Conservation (phyloP, 768 basidiomycete genomes). For the Holtermanniella nyarrowii region DNA sequence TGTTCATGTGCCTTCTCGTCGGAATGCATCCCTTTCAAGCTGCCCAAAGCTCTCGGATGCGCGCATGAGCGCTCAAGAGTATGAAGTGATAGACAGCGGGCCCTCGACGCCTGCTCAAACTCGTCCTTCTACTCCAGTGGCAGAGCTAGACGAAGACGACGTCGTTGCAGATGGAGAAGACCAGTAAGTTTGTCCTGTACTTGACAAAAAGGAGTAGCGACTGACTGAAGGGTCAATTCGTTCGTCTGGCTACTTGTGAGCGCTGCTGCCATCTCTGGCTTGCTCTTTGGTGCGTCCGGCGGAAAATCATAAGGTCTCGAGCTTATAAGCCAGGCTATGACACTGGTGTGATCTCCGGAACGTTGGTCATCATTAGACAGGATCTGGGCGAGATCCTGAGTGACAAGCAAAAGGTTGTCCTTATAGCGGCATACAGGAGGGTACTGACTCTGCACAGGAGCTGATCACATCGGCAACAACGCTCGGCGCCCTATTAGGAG, state of each 20-base stretch:
- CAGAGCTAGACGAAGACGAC: slow-evolving; percentile 18
- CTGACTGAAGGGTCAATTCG: slow-evolving; percentile 47
- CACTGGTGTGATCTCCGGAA: slow-evolving; percentile 66
- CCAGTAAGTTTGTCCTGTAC: slow-evolving; percentile 11
- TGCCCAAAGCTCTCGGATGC: too few relatives aligned
- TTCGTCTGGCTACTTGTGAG: slow-evolving; percentile 70
- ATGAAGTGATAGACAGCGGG: neutral
- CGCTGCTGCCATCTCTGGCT: slow-evolving; percentile 63
- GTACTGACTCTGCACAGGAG: slow-evolving; percentile 46
- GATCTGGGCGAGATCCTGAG: slow-evolving; percentile 55
- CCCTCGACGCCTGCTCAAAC: neutral
- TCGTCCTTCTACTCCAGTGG: neutral
- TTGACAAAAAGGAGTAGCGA: neutral
- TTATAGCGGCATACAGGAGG: neutral
- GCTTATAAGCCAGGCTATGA: slow-evolving; percentile 54
- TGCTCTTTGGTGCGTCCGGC: slow-evolving; percentile 56
- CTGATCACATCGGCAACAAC: slow-evolving; percentile 71
- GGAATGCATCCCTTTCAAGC: too few relatives aligned
- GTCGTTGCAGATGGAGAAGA: slow-evolving; percentile 37
- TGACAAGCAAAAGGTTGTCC: slow-evolving; percentile 54
- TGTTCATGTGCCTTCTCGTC: too few relatives aligned
- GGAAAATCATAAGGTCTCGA: neutral
- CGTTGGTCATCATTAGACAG: slow-evolving; percentile 60
- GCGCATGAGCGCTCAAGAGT: too few relatives aligned
- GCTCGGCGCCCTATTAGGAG: slow-evolving; percentile 65